These are phyloP conservation scores for Cladosporium phlei DNA, from an alignment of 2,329 filamentous ascomycete genomes.

Conservation along the genomic window DNA sequence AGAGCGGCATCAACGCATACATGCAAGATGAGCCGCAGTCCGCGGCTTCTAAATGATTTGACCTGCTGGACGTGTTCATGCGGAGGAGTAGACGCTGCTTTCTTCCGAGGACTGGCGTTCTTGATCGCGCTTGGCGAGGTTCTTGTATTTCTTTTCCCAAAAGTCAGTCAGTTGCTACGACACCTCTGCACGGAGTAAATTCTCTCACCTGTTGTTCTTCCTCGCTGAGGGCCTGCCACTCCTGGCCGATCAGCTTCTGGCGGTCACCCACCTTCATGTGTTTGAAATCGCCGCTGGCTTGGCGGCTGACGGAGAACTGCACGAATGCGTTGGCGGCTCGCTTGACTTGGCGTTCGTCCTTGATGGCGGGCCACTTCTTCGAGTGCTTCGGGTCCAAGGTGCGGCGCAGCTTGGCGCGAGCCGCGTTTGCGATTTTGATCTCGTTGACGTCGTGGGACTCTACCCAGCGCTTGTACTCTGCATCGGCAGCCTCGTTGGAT, in stretches of 20 bases:
- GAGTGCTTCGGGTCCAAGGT: slow-evolving; percentile 15
- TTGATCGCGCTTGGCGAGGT: not conserved
- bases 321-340: slow-evolving; percentile 35
- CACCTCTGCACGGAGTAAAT: not conserved
- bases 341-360: slow-evolving; percentile 53
- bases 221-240: slow-evolving; percentile 46
- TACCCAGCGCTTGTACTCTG: slow-evolving; percentile 52
- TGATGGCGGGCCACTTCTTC: slow-evolving; percentile 33
- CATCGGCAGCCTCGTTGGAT: slow-evolving; percentile 41
- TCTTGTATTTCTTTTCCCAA: not conserved
- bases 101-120: too few species aligned
- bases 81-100: too few species aligned
- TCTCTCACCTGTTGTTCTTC: slow-evolving; percentile 48
- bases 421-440: slow-evolving; percentile 56
- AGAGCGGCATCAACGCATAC: too few species aligned
- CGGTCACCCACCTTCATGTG: slow-evolving; percentile 40
- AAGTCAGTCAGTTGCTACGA: not conserved
- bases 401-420: slow-evolving; percentile 41
- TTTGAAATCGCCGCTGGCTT: slow-evolving; percentile 47
- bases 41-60: too few species aligned
- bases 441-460: slow-evolving; percentile 50
- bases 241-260: slow-evolving; percentile 37
- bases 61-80: too few species aligned
- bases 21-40: too few species aligned
- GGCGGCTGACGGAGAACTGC: slow-evolving; percentile 44